Evolutionary conservation across 2,329 filamentous ascomycete species (phyloP), one percentile per base, ranked within the genome.

Genomic region (Ceratocystis huliohia): DNA sequence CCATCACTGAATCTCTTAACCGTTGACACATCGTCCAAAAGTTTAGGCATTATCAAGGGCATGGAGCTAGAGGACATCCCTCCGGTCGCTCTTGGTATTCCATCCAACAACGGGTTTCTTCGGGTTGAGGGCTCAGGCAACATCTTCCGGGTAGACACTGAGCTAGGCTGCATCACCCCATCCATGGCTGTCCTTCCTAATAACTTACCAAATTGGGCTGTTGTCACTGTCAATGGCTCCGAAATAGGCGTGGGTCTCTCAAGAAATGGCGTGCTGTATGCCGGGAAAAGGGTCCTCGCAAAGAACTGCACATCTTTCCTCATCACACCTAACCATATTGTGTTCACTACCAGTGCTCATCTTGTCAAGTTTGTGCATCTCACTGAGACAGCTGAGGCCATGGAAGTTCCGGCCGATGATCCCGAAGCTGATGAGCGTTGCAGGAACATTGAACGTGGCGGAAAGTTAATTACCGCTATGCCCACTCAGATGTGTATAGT

Each of bases 321-420:
- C 5, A 77, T 92, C 30, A 96, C 93, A 0, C 80, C 86, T 0
- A 84, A 85, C 22, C 93, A 97, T 77, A 79, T 99, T 15, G 85
- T 97, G 67, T 91, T 93, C 72, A 99, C 94, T 0, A 99, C 94
- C 0, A 91, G 87, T 68, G 91, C 91, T 70, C 92, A 97, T 74
- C 80, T 96, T 2, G 80, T 99, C 69, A 99, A 99, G 75, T 96
- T 96, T 75, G 87, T 96, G 15, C 93, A 99, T 74, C 77, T 97
- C 62, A 81, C 84, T 2, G 77, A 79, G 67, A 78, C 82, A 17
- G 80, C 59, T 3, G 67, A 64, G 91, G 89, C 88, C 33, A 84
- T 96, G 67, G 86, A 94, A 70, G 81, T 96, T 0, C 92, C 94
- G 0, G 82, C 80, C 10, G 93, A 99, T 74, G 91, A 96, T 59